Percentiles rank a stretch among this genome's conserved stretches.
Conservation (phyloP, 768 basidiomycete species). For the Hydnomerulius pinastri region DNA sequence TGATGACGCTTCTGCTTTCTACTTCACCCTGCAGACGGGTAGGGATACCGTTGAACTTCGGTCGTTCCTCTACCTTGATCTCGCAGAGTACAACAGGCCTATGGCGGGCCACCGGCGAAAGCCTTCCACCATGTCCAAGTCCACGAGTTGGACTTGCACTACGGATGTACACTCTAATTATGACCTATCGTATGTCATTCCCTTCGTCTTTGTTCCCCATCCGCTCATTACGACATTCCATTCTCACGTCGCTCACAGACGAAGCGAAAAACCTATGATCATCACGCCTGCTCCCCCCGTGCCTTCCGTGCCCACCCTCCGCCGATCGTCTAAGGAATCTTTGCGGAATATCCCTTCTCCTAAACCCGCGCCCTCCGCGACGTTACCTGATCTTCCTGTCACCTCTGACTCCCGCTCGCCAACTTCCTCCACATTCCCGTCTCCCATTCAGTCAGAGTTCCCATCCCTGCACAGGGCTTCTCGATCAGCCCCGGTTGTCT, state of each 20-base stretch:
- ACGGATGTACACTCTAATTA: constrained; percentile 9
- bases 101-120: constrained; percentile 41
- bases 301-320: constrained; percentile 13
- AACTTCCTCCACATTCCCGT: neutral
- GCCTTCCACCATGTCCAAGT: constrained; percentile 30
- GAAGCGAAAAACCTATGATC: constrained; percentile 26
- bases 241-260: constrained; percentile 16
- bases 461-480: constrained; percentile 8
- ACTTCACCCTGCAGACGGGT: constrained; percentile 46
- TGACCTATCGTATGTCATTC: constrained; percentile 20
- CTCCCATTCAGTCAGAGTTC: neutral
- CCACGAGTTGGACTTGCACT: constrained; percentile 31
- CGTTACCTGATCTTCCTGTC: constrained; percentile 47
- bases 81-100: constrained; percentile 52
- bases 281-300: constrained; percentile 7
- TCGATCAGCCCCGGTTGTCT: constrained; percentile 18
- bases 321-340: constrained; percentile 42
- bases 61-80: constrained; percentile 71
- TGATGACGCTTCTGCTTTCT: constrained; percentile 42
- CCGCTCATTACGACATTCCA: neutral
- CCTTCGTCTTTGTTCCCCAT: neutral
- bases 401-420: constrained; percentile 1
- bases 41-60: constrained; percentile 43
- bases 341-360: constrained; percentile 57
- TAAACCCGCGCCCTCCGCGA: constrained; percentile 58